Percentiles rank a stretch among this genome's conserved stretches.
These are phyloP conservation scores for Berberis vulgaris DNA, from an alignment of 164 flowering plant species.

Conservation along the genomic window DNA sequence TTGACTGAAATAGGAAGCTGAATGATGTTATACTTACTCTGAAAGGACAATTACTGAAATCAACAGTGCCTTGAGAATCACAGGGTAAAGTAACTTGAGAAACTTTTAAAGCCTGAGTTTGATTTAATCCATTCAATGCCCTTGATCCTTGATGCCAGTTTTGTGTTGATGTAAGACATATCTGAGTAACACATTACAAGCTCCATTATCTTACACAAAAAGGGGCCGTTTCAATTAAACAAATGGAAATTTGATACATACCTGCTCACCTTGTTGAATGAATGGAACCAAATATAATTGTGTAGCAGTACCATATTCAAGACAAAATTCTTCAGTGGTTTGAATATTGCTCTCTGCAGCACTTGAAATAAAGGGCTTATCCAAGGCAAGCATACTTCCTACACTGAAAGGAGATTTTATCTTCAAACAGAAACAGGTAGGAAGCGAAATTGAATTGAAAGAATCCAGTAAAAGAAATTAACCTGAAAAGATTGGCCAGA, in stretches of 20 bases:
- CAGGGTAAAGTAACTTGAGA: constrained; percentile 88
- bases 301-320: constrained; percentile 94
- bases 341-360: constrained; percentile 33
- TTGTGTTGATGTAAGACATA: constrained; percentile 54
- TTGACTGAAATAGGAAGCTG: neutral
- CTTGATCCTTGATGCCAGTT: constrained; percentile 55
- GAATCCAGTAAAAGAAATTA: neutral
- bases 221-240: neutral
- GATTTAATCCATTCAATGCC: constrained; percentile 27
- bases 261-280: constrained; percentile 74
- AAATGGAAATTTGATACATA: constrained; percentile 13
- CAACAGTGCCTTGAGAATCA: constrained; percentile 84
- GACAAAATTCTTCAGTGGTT: constrained; percentile 46
- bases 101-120: constrained; percentile 50
- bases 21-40: constrained; percentile 41
- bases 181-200: constrained; percentile 31
- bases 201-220: neutral
- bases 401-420: constrained; percentile 35
- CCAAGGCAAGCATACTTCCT: constrained; percentile 89
- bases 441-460: neutral
- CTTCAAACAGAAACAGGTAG: constrained; percentile 5
- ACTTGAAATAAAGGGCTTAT: constrained; percentile 73
- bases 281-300: constrained; percentile 80
- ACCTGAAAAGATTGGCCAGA: constrained; percentile 85
- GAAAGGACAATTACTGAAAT: constrained; percentile 84